Evolutionary conservation across 2,329 filamentous ascomycete species (phyloP).

Genomic region (Fusarium algeriense): DNA sequence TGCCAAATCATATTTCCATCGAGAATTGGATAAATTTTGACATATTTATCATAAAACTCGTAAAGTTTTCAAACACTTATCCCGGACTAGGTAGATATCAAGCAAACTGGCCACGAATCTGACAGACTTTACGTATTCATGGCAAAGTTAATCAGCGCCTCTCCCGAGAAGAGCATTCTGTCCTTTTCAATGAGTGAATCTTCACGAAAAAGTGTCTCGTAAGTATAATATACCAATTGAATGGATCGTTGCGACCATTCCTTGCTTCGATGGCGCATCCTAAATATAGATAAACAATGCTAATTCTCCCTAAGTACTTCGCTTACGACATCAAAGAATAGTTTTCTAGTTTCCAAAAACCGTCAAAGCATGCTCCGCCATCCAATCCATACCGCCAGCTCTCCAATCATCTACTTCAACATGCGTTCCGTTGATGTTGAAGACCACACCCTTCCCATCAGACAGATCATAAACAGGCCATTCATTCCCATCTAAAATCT

Average conservation of each 20-base stretch:
- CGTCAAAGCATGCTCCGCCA: conserved; percentile 45
- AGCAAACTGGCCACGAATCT: neutral
- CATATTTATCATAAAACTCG: neutral
- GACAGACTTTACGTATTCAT: neutral
- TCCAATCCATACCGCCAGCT: conserved; percentile 47
- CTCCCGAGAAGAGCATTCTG: neutral
- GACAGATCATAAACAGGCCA: conserved; percentile 48
- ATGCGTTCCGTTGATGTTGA: conserved; percentile 39
- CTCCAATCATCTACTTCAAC: conserved; percentile 50
- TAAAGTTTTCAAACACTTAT: no score
- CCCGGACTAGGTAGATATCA: neutral
- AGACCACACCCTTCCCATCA: conserved; percentile 48
- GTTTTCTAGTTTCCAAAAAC: conserved; percentile 44
- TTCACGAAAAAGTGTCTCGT: neutral
- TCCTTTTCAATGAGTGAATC: neutral
- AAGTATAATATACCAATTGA: neutral
- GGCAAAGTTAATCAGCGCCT: neutral
- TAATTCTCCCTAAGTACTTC: neutral
- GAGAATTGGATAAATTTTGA: no score
- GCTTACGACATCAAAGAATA: neutral
- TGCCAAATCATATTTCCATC: neutral
- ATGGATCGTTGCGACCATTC: conserved; percentile 1
- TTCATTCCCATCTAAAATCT: neutral
- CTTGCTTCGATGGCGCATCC: neutral
- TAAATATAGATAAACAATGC: neutral